These are phyloP conservation scores for Chlamydomonas sp. DNA, from an alignment of 139 green algal genomes.

Conservation along the genomic window DNA sequence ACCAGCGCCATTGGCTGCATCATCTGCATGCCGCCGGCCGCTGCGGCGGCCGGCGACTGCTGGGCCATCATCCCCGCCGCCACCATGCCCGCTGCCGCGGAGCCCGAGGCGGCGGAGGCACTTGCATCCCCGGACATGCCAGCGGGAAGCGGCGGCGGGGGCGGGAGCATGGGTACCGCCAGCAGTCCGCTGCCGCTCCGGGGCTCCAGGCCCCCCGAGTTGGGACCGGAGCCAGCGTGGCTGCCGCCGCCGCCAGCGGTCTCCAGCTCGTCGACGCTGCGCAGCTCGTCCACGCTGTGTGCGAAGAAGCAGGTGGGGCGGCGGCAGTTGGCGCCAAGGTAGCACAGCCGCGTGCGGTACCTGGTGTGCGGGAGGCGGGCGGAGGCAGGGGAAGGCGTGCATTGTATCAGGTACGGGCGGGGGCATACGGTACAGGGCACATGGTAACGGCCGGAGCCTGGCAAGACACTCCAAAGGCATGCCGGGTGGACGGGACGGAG, in stretches of 20 bases:
- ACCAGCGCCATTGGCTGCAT: slow-evolving; percentile 11
- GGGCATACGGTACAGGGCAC: not conserved
- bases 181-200: not conserved
- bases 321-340: slow-evolving; percentile 79
- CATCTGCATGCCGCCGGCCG: not conserved
- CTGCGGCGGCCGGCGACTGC: not conserved
- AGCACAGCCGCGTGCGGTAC: slow-evolving; percentile 87
- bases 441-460: not conserved
- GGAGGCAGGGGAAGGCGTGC: not conserved
- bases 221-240: not conserved
- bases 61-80: not conserved
- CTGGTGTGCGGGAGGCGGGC: slow-evolving; percentile 11
- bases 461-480: not conserved
- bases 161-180: slow-evolving; percentile 6
- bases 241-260: not conserved
- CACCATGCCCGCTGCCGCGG: no score
- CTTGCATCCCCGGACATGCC: not conserved
- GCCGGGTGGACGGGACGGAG: not conserved
- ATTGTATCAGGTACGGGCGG: not conserved
- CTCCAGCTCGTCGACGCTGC: slow-evolving; percentile 39
- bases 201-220: not conserved
- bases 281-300: slow-evolving; percentile 82
- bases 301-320: slow-evolving; percentile 97
- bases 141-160: not conserved
- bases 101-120: no score